Conservation (phyloP, 768 basidiomycete genomes). For the Calvatia gigantea region DNA sequence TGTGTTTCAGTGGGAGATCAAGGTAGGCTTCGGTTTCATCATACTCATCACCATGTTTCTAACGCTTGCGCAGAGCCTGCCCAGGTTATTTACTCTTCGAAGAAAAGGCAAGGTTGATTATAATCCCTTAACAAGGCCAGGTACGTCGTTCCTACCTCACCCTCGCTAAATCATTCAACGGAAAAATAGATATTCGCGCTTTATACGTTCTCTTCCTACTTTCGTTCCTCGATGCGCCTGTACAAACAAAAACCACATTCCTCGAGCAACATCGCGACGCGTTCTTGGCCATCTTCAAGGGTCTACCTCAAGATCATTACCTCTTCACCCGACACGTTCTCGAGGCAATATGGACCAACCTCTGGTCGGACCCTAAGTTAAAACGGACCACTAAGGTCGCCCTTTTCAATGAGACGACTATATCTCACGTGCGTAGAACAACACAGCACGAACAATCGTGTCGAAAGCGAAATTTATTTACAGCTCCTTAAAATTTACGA, state of each 20-base stretch:
- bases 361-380: conserved; percentile 73
- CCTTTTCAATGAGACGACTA: conserved; percentile 63
- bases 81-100: conserved; percentile 69
- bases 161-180: neutral
- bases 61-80: conserved; percentile 45
- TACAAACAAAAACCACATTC: conserved; percentile 57
- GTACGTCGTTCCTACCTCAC: conserved; percentile 28
- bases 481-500: conserved; percentile 78
- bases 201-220: conserved; percentile 70
- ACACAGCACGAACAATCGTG: neutral
- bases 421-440: conserved; percentile 50
- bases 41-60: conserved; percentile 6
- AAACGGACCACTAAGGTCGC: conserved; percentile 69
- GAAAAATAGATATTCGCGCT: conserved; percentile 70
- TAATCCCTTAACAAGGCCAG: conserved; percentile 51
- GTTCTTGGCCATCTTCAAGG: conserved; percentile 71
- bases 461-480: neutral
- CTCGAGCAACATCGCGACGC: conserved; percentile 67
- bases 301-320: conserved; percentile 64
- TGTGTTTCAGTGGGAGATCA: conserved; percentile 75
- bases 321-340: conserved; percentile 58
- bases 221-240: conserved; percentile 58
- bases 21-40: conserved; percentile 37
- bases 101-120: conserved; percentile 48
- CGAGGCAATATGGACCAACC: conserved; percentile 71